These are phyloP conservation scores for Aspergillus neoniger DNA, from an alignment of 2,329 filamentous ascomycete species.

Conservation along the genomic window DNA sequence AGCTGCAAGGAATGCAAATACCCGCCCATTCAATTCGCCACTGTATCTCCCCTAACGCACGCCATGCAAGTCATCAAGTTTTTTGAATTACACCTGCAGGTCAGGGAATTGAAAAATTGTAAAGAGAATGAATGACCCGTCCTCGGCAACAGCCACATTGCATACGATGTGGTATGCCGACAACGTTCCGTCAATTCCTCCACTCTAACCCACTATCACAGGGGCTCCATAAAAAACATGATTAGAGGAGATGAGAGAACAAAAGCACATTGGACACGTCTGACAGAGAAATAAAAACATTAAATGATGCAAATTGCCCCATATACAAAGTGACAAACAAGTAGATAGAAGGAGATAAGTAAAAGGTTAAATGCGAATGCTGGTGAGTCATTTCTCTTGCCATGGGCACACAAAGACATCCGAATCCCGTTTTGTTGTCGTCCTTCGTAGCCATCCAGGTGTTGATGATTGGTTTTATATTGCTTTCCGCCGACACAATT, in stretches of 20 bases:
- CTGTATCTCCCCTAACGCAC: constrained; percentile 8
- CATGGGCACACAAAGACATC: constrained; percentile 28
- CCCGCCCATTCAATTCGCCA: constrained; percentile 2
- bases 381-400: constrained; percentile 40
- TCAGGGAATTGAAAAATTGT: neutral
- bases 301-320: constrained; percentile 37
- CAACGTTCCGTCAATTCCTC: neutral
- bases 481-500: constrained; percentile 26
- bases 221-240: constrained; percentile 15
- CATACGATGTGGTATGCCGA: constrained; percentile 1
- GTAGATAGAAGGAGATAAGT: constrained; percentile 11
- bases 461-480: constrained; percentile 27
- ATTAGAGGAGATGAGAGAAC: constrained; percentile 17
- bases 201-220: neutral
- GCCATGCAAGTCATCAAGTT: neutral
- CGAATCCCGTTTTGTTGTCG: constrained; percentile 33
- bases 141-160: constrained; percentile 4
- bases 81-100: constrained; percentile 4
- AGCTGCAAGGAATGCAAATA: constrained; percentile 2
- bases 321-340: constrained; percentile 36
- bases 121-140: neutral
- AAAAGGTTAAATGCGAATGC: constrained; percentile 37
- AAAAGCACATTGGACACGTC: constrained; percentile 18
- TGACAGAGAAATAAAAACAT: constrained; percentile 21
- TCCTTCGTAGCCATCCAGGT: constrained; percentile 39